Evolutionary conservation across 2,329 filamentous ascomycete species (phyloP).

Genomic region (Epichloe aotearoae): DNA sequence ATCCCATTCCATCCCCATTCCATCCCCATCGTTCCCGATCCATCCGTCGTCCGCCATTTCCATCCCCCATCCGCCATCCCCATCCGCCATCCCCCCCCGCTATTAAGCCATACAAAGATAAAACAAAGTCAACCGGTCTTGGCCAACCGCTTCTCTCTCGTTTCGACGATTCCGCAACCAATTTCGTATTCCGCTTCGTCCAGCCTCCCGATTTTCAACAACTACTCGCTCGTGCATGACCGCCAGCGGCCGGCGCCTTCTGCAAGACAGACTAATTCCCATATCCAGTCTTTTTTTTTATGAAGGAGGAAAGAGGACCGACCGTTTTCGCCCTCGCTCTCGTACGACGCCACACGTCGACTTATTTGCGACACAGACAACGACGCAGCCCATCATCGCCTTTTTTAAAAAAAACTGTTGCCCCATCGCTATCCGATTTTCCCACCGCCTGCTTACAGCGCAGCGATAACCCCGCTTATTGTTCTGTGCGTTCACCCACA

Average conservation of each 20-base stretch:
- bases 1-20: neutral
- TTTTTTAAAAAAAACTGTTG: no score
- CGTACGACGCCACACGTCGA: no score
- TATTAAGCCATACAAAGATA: neutral
- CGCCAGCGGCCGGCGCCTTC: neutral
- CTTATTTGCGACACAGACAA: no score
- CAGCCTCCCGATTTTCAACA: neutral
- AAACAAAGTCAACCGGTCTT: no score
- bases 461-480: neutral
- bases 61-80: neutral
- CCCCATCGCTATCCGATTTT: no score
- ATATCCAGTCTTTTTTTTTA: no score
- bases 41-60: neutral
- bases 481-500: neutral
- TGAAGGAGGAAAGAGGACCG: no score
- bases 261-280: no score
- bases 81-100: no score
- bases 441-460: neutral
- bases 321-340: no score
- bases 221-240: neutral
- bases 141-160: neutral
- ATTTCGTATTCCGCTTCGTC: neutral
- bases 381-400: no score
- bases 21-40: neutral
- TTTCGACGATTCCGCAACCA: neutral